Percentiles rank a stretch among this genome's conserved stretches.
Evolutionary conservation across 768 basidiomycete species (phyloP).

Genomic region (Polyporus arcularius): DNA sequence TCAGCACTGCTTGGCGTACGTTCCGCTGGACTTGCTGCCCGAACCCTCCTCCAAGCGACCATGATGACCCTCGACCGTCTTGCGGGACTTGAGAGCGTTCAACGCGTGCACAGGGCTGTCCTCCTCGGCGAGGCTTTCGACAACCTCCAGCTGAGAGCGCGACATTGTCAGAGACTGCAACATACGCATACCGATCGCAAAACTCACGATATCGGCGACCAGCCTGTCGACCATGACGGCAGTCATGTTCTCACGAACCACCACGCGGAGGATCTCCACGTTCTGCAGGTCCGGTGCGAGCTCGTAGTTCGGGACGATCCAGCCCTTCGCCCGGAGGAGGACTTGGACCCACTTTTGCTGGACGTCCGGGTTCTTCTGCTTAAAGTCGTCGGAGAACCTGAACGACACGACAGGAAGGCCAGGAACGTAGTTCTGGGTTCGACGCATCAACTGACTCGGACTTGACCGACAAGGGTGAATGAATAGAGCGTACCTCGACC

Average conservation of each 20-base stretch:
- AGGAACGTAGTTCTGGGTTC: constrained; percentile 43
- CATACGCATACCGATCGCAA: not conserved
- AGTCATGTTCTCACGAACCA: constrained; percentile 56
- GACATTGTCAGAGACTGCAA: no score
- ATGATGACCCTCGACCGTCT: constrained; percentile 39
- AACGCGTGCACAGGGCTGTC: constrained; percentile 55
- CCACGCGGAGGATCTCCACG: constrained; percentile 62
- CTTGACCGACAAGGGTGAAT: not conserved
- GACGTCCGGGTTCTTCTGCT: constrained; percentile 52
- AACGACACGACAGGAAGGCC: constrained; percentile 57
- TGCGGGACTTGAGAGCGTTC: constrained; percentile 38
- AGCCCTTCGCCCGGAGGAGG: constrained; percentile 47
- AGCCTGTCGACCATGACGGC: constrained; percentile 53
- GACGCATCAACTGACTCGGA: not conserved
- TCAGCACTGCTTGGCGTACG: constrained; percentile 71
- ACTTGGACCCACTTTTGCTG: constrained; percentile 61
- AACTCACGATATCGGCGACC: constrained; percentile 65
- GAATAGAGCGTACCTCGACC: constrained; percentile 49
- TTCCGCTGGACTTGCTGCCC: constrained; percentile 53
- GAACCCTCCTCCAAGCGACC: constrained; percentile 52
- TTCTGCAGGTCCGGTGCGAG: constrained; percentile 53
- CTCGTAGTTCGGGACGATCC: constrained; percentile 65
- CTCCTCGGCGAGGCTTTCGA: constrained; percentile 52
- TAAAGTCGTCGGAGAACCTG: constrained; percentile 56
- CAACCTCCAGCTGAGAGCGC: constrained; percentile 56